Evolutionary conservation across 1,284 basidiomycete genomes (phyloP), one percentile per base, ranked within the genome.

Genomic region (Bondarzewia mesenterica): DNA sequence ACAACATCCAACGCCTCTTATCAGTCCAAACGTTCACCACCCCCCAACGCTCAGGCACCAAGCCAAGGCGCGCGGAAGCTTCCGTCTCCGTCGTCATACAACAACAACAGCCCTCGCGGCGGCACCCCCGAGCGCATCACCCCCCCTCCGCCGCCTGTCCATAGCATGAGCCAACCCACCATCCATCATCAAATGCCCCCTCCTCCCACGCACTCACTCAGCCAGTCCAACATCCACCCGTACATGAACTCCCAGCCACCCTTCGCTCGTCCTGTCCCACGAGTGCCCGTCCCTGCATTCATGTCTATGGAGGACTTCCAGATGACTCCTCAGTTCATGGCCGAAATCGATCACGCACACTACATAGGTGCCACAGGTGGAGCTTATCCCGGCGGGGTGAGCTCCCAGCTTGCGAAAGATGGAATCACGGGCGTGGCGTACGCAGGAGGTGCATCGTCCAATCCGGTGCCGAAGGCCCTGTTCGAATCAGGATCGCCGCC

Each of bases 371-470:
- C 78, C 10, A 68, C 74, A 60, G 54, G 66, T 60, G n/a, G 12
- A 6, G 44, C 44, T n/a, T 37, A 35, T 18, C 50, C 60, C 52
- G 54, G 41, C 16, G 53, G 46, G 50, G 50, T 51, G 51, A 52
- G 50, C 48, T 52, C 50, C 40, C 52, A 52, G 26, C 49, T 16
- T 54, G 50, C 42, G 35, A 51, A 68, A 6, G 37, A 15, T 63
- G 74, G 73, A 18, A 72, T 67, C 51, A 63, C 70, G 37, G 73
- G 75, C 52, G 69, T 77, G 14, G 74, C 73, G 12, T 77, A 74
- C 58, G 74, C 74, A 35, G 75, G 74, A 42, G 75, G 72, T 49
- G 74, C 73, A 36, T 52, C 20, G 27, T 50, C 56, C 1, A 51
- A 51, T 22, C 44, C 58, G 32, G 40, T 52, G 36, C 44, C 56